These are phyloP conservation scores for Beauveria varroae DNA, from an alignment of 2,329 filamentous ascomycete genomes.

Conservation along the genomic window DNA sequence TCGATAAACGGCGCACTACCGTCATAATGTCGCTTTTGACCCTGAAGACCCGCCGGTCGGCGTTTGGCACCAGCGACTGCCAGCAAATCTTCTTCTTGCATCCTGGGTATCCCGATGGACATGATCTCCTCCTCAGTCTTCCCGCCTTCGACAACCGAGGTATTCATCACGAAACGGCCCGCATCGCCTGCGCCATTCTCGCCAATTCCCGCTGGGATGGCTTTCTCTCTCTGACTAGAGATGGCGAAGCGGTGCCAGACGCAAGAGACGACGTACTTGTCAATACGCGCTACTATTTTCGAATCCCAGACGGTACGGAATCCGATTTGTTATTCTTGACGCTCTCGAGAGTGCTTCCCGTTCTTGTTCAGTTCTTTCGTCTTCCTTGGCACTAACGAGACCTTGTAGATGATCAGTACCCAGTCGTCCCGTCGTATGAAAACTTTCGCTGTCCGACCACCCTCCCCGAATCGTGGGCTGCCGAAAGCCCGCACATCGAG, in stretches of 20 bases:
- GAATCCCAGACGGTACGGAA: not conserved
- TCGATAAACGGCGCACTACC: not conserved
- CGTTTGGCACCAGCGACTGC: not conserved
- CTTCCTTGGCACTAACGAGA: not conserved
- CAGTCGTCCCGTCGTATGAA: not conserved
- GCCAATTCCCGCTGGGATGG: conserved; percentile 10
- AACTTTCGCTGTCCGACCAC: not conserved
- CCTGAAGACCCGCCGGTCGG: not conserved
- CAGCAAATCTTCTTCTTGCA: conserved; percentile 3
- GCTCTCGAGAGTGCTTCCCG: not conserved
- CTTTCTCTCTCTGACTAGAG: conserved; percentile 7
- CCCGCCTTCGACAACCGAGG: conserved; percentile 8
- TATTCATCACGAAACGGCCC: conserved; percentile 12
- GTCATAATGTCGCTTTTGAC: not conserved
- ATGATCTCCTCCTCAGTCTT: conserved; percentile 9
- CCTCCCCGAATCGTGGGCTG: not conserved
- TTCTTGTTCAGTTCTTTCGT: not conserved
- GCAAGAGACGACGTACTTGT: not conserved
- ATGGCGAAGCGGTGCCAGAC: not conserved
- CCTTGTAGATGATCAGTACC: conserved; percentile 3
- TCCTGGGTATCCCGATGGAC: conserved; percentile 9
- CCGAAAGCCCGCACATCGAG: not conserved
- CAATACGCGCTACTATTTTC: not conserved
- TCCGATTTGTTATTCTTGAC: not conserved
- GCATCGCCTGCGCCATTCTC: conserved; percentile 10